Percentiles rank a stretch among this genome's conserved stretches.
phyloP scores from a whole-genome alignment of 768 basidiomycete species.

The Paxillus rubicundulus region DNA sequence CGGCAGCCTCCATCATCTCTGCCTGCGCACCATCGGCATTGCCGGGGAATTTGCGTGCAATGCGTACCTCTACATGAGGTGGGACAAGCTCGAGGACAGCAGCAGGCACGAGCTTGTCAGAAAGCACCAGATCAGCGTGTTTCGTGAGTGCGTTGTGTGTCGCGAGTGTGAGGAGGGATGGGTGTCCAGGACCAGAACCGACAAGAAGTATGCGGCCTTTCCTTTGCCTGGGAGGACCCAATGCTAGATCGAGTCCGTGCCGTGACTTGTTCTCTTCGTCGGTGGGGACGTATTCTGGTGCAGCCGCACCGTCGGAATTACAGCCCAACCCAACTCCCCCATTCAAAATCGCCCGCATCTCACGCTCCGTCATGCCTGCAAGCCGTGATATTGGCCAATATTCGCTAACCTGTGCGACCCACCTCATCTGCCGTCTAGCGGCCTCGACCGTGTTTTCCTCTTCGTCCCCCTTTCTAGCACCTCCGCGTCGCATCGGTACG shows the following conservation, averaged over 20 bases:
- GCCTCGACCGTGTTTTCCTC: constrained; percentile 44
- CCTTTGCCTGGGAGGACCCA: constrained; percentile 14
- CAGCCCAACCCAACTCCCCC: constrained; percentile 27
- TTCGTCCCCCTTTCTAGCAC: neutral
- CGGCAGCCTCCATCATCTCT: constrained; percentile 91
- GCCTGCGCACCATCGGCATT: constrained; percentile 93
- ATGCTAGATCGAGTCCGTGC: constrained; percentile 22
- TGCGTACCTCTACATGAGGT: constrained; percentile 63
- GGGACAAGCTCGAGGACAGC: constrained; percentile 87
- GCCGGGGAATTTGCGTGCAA: constrained; percentile 96
- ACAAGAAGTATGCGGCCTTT: constrained; percentile 82
- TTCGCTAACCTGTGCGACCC: constrained; percentile 95
- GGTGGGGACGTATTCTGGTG: constrained; percentile 19
- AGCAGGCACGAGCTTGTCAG: constrained; percentile 94
- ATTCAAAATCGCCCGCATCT: constrained; percentile 65
- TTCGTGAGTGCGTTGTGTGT: constrained; percentile 78
- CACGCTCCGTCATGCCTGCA: constrained; percentile 59
- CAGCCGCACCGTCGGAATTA: constrained; percentile 5
- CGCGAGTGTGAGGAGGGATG: constrained; percentile 85
- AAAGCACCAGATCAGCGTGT: constrained; percentile 83
- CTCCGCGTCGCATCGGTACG: constrained; percentile 47
- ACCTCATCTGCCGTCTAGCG: constrained; percentile 73
- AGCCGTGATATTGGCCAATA: constrained; percentile 88
- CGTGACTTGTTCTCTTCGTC: constrained; percentile 38
- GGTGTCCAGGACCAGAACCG: constrained; percentile 95